Evolutionary conservation across 2,329 filamentous ascomycete genomes (phyloP).

Genomic region (Lachnellula cervina): DNA sequence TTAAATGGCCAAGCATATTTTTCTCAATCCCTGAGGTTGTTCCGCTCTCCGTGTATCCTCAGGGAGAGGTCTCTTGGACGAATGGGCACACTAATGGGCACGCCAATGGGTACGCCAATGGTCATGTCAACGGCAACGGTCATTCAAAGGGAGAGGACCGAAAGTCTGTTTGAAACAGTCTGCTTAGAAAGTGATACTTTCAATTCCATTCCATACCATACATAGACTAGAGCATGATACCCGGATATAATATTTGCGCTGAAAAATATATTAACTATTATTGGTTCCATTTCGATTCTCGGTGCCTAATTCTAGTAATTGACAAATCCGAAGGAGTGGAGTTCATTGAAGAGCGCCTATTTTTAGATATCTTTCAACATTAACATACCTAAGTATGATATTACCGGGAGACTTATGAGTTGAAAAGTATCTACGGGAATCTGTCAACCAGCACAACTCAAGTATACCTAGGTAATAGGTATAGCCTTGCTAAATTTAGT

Average conservation of each 20-base stretch:
- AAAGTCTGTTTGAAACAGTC: constrained; percentile 18
- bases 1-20: constrained; percentile 57
- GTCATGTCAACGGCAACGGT: constrained; percentile 4
- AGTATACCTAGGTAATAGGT: no score
- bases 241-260: not conserved
- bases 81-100: constrained; percentile 13
- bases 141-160: constrained; percentile 17
- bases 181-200: not conserved
- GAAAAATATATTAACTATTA: not conserved
- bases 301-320: not conserved
- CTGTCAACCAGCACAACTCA: not conserved
- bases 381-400: no score
- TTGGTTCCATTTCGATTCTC: not conserved
- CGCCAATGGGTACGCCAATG: constrained; percentile 4
- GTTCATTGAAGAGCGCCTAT: not conserved
- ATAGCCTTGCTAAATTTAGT: not conserved
- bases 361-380: not conserved
- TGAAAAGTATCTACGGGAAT: not conserved
- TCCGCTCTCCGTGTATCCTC: constrained; percentile 11
- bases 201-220: not conserved
- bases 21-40: constrained; percentile 38
- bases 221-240: constrained; percentile 12
- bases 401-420: no score
- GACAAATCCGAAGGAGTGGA: not conserved
- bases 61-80: not conserved